phyloP scores from a whole-genome alignment of 1,284 basidiomycete species.

The Kwoniella shivajii region DNA sequence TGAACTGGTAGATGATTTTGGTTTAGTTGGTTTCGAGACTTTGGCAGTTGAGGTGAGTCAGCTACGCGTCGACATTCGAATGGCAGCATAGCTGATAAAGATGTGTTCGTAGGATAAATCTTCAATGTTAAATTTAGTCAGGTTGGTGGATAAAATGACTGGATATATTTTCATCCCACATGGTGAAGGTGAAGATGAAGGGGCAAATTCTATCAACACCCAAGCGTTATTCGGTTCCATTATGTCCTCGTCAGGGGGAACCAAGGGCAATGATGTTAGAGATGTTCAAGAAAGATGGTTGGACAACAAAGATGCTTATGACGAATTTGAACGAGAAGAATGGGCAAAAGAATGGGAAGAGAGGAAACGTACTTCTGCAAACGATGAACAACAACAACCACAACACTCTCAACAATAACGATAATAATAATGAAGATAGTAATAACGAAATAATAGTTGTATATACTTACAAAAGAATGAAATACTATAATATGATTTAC shows the following conservation, averaged over 20 bases:
- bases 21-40: conserved; percentile 95
- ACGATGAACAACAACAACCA: too few species aligned
- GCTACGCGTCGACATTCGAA: background rate
- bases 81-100: background rate
- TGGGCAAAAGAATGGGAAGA: conserved; percentile 54
- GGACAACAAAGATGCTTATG: conserved; percentile 73
- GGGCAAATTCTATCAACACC: conserved; percentile 64
- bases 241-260: conserved; percentile 52
- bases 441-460: too few species aligned
- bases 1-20: conserved; percentile 89
- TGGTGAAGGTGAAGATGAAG: conserved; percentile 51
- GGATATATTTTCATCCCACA: conserved; percentile 80
- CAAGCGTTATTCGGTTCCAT: conserved; percentile 64
- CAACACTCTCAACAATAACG: too few species aligned
- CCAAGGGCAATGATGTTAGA: conserved; percentile 60
- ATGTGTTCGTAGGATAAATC: conserved; percentile 71
- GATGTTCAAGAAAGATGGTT: conserved; percentile 90
- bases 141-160: conserved; percentile 80
- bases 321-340: conserved; percentile 67
- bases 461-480: too few species aligned
- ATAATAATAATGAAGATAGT: too few species aligned
- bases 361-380: too few species aligned
- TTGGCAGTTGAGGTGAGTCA: conserved; percentile 81
- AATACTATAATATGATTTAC: too few species aligned
- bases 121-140: conserved; percentile 84